These are phyloP conservation scores for Chytridium lagenaria DNA, from an alignment of 371 early-diverging fungal genomes.

Conservation along the genomic window DNA sequence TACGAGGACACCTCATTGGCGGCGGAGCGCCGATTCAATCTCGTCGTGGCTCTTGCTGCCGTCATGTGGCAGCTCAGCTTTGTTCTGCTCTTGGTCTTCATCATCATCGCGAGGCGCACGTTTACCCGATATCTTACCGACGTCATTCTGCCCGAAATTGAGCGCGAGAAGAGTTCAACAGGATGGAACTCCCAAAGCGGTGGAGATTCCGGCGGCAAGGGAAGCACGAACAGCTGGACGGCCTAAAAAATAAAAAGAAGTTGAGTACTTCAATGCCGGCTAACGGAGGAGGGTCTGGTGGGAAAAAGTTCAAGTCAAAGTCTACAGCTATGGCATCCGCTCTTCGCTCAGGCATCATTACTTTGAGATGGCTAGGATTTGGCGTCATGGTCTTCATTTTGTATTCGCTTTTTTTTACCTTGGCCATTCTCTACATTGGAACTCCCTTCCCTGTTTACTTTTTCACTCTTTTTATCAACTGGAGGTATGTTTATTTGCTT, in stretches of 20 bases:
- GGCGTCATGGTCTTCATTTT: neutral
- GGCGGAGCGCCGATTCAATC: neutral
- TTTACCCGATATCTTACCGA: slow-evolving; percentile 7
- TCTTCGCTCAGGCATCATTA: neutral
- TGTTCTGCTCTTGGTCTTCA: slow-evolving; percentile 4
- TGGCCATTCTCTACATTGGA: slow-evolving; percentile 8
- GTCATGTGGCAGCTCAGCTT: slow-evolving; percentile 10
- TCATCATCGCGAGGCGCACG: neutral
- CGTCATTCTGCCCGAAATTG: slow-evolving; percentile 7
- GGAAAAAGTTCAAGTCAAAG: slow-evolving; percentile 6
- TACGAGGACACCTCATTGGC: neutral
- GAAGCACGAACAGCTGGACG: neutral
- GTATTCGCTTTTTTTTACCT: slow-evolving; percentile 7
- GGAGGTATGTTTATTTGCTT: slow-evolving; percentile 1
- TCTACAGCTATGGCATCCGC: neutral
- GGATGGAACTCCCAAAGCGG: neutral
- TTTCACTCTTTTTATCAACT: slow-evolving; percentile 14
- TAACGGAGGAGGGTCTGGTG: neutral
- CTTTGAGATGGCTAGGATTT: neutral
- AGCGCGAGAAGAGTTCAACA: neutral
- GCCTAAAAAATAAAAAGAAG: neutral
- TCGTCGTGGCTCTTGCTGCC: neutral
- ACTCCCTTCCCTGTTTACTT: neutral
- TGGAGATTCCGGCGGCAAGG: neutral
- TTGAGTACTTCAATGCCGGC: neutral